Conservation (phyloP, 495 filamentous ascomycete species). For the Trichoderma asperelloides region DNA sequence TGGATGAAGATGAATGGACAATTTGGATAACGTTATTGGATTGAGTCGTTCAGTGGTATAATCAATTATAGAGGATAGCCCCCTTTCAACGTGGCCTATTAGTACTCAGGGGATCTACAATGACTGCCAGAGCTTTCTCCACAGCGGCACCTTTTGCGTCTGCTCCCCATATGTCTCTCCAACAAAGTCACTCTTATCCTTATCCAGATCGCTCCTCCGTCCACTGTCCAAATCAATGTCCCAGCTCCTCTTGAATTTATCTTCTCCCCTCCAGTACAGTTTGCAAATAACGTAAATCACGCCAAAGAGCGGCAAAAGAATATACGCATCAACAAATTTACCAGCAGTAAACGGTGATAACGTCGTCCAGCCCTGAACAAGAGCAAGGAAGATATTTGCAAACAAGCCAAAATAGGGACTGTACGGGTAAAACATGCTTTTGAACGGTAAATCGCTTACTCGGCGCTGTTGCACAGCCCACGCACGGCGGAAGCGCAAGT, state of each 20-base stretch:
- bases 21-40: no score
- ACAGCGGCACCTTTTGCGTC: not conserved
- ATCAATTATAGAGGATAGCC: no score
- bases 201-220: constrained; percentile 7
- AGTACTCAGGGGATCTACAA: not conserved
- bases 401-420: constrained; percentile 52
- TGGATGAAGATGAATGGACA: no score
- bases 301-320: constrained; percentile 55
- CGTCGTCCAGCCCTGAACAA: constrained; percentile 54
- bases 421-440: constrained; percentile 50
- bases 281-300: constrained; percentile 53
- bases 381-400: constrained; percentile 53
- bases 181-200: constrained; percentile 4
- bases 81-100: no score
- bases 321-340: constrained; percentile 59
- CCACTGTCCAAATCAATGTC: constrained; percentile 10
- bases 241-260: not conserved
- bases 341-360: constrained; percentile 47
- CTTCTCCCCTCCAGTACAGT: constrained; percentile 17
- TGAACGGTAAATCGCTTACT: constrained; percentile 46
- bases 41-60: no score
- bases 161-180: not conserved
- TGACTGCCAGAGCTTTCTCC: constrained; percentile 2
- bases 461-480: constrained; percentile 47
- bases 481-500: constrained; percentile 57